These are phyloP conservation scores for Alternaria novae-zelandiae DNA, from an alignment of 2,329 filamentous ascomycete genomes.

Conservation along the genomic window DNA sequence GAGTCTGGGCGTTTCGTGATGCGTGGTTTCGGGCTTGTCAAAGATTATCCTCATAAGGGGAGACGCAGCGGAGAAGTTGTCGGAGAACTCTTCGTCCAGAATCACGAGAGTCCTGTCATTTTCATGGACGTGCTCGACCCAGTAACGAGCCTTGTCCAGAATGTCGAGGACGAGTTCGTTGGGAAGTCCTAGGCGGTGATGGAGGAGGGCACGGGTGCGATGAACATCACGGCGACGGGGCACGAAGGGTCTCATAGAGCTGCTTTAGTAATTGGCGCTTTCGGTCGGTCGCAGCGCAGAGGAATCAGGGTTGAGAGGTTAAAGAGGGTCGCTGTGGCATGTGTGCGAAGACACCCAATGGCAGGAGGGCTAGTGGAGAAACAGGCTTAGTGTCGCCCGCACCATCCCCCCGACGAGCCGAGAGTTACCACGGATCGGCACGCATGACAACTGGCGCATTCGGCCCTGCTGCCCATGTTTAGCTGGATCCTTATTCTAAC, in stretches of 20 bases:
- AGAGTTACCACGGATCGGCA: constrained; percentile 10
- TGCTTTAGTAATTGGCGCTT: background rate
- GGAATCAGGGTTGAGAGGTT: constrained; percentile 11
- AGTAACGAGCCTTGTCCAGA: constrained; percentile 25
- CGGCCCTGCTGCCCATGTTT: constrained; percentile 5
- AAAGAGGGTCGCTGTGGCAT: constrained; percentile 9
- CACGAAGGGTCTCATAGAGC: background rate
- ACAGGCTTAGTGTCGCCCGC: constrained; percentile 23
- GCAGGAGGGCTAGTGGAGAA: constrained; percentile 9
- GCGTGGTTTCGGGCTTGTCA: background rate
- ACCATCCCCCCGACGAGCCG: constrained; percentile 19
- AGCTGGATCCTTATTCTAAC: background rate
- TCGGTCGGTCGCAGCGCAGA: constrained; percentile 12
- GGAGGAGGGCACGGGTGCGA: constrained; percentile 8
- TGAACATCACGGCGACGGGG: background rate
- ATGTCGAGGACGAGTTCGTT: constrained; percentile 22
- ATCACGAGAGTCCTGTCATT: background rate
- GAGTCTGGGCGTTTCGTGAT: constrained; percentile 6
- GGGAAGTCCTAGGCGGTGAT: constrained; percentile 14
- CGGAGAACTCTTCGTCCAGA: constrained; percentile 8
- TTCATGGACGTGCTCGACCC: background rate
- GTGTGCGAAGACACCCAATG: constrained; percentile 10
- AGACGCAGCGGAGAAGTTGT: constrained; percentile 9
- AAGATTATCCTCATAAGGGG: constrained; percentile 10
- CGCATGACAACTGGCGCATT: constrained; percentile 6